A percentile compares a stretch with the other conserved stretches of the same genome.
These are phyloP conservation scores for Lanmaoa pseudosensibilis DNA, from an alignment of 768 basidiomycete species.

Conservation along the genomic window DNA sequence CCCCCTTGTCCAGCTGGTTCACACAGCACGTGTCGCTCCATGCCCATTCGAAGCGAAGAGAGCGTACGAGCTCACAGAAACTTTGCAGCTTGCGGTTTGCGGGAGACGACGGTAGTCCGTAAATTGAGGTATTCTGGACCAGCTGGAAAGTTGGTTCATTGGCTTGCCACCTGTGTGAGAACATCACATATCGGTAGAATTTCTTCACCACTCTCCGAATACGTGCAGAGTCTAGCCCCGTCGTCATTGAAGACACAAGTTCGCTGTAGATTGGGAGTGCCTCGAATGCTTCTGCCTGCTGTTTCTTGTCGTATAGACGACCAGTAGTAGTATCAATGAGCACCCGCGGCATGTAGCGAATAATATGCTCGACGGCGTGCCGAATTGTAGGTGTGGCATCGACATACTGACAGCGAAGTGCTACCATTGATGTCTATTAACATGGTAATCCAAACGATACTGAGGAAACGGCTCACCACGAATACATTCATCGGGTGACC, in stretches of 20 bases:
- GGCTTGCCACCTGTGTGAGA: slow-evolving; percentile 1
- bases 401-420: background rate
- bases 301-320: background rate
- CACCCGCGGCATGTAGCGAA: background rate
- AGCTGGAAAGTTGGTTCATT: background rate
- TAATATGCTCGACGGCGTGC: background rate
- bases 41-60: slow-evolving; percentile 1
- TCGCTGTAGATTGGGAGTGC: background rate
- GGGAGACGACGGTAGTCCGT: background rate
- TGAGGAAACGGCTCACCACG: background rate
- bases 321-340: slow-evolving; percentile 9
- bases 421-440: background rate
- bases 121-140: slow-evolving; percentile 1
- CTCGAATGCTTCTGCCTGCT: slow-evolving; percentile 5
- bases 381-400: background rate
- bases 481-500: background rate
- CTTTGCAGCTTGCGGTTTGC: background rate
- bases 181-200: slow-evolving; percentile 8
- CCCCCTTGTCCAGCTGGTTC: background rate
- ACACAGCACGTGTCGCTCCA: slow-evolving; percentile 15
- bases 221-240: background rate
- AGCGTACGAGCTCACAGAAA: background rate
- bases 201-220: background rate
- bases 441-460: no score
- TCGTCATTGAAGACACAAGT: slow-evolving; percentile 5